phyloP scores from a whole-genome alignment of 495 filamentous ascomycete genomes.

The Zalerion maritima region DNA sequence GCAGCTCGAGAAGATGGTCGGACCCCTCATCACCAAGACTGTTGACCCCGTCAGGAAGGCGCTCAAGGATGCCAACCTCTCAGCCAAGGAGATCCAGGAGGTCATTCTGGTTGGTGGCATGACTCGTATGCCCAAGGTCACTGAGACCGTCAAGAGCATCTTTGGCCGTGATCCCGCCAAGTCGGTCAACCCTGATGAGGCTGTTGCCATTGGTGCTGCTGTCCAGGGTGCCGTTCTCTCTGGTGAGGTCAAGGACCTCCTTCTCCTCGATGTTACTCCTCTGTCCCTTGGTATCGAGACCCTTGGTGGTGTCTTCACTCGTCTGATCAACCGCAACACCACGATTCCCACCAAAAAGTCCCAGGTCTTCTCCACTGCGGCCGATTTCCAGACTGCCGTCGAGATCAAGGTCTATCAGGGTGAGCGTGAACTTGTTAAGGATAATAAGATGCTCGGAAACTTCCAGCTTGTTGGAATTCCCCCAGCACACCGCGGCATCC shows the following conservation, averaged over 20 bases:
- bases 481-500: constrained; percentile 92
- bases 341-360: constrained; percentile 99
- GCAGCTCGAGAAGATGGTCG: constrained; percentile 85
- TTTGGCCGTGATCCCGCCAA: constrained; percentile 98
- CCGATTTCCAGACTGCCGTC: constrained; percentile 98
- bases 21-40: constrained; percentile 75
- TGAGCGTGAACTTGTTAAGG: constrained; percentile 96
- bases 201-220: constrained; percentile 94
- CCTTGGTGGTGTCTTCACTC: constrained; percentile 97
- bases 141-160: constrained; percentile 90
- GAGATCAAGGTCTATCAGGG: constrained; percentile 99
- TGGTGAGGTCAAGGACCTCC: constrained; percentile 91
- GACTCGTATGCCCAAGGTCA: constrained; percentile 99
- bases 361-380: constrained; percentile 94
- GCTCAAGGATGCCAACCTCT: constrained; percentile 87
- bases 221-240: constrained; percentile 95
- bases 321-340: constrained; percentile 98
- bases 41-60: constrained; percentile 93
- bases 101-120: constrained; percentile 98
- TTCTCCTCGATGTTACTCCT: constrained; percentile 93
- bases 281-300: constrained; percentile 99
- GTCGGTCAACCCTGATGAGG: constrained; percentile 98
- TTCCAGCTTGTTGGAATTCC: constrained; percentile 99
- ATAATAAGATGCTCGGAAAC: constrained; percentile 99
- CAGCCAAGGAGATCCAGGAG: constrained; percentile 94